Percentiles rank a stretch among this genome's conserved stretches.
phyloP scores from a whole-genome alignment of 371 early-diverging fungal species.

The Rhizopus sp. region DNA sequence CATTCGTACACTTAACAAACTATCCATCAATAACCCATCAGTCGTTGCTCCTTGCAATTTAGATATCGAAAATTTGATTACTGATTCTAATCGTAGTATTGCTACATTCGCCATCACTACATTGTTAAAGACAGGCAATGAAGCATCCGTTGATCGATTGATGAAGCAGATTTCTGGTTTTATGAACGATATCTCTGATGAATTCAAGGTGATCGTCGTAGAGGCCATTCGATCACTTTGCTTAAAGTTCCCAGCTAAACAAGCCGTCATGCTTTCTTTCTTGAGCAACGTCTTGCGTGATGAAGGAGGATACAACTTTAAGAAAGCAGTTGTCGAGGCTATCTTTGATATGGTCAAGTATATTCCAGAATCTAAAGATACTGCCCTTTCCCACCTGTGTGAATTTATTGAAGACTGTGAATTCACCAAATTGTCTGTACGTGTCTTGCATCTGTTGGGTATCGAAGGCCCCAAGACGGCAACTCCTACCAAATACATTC shows the following conservation, averaged over 20 bases:
- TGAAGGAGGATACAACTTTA: constrained; percentile 97
- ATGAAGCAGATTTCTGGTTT: constrained; percentile 98
- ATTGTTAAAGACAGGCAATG: constrained; percentile 97
- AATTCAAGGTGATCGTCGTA: constrained; percentile 97
- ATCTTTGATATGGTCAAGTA: constrained; percentile 94
- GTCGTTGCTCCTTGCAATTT: constrained; percentile 94
- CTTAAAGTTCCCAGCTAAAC: constrained; percentile 97
- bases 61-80: constrained; percentile 96
- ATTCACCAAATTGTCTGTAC: constrained; percentile 94
- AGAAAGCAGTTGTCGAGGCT: constrained; percentile 94
- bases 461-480: constrained; percentile 91
- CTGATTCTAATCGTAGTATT: constrained; percentile 94
- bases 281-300: constrained; percentile 92
- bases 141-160: constrained; percentile 94
- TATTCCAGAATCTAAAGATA: constrained; percentile 91
- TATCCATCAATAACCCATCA: constrained; percentile 86
- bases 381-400: constrained; percentile 92
- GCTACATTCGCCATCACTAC: constrained; percentile 99
- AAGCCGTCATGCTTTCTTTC: constrained; percentile 90
- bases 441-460: constrained; percentile 93
- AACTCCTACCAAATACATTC: constrained; percentile 93
- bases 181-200: constrained; percentile 97
- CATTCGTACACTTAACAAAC: constrained; percentile 91
- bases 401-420: constrained; percentile 99
- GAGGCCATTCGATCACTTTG: constrained; percentile 95